Base-by-base conservation (phyloP, 75 land plant species). In the Pseudotsuga menziesii region DNA sequence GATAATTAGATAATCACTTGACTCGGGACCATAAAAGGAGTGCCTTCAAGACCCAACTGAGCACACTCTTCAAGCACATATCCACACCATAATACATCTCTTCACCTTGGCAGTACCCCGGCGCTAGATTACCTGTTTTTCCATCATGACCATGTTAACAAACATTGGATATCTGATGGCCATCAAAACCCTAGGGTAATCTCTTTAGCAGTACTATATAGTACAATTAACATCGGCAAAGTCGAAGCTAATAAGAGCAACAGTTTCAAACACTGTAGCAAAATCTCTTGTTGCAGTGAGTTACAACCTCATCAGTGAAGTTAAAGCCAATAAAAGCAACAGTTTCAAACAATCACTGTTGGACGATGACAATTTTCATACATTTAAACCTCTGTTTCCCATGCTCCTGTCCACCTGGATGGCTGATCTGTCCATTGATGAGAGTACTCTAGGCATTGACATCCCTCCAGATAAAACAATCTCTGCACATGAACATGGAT, bases 381-480 rank as follows among this genome's bases (percentile, higher is more conserved):
- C 54, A 69, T 58, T 72, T 80, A 54, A 80, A 57, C 19, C 64
- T 61, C 77, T 62, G 26, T 23, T 62, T 61, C 52, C 20, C 58
- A 57, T 54, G 57, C 19, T 75, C 74, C 81, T 61, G 56, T 80
- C 81, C 9, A 76, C 79, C 16, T 58, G 70, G n/a, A 62, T 77
- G 19, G 69, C 12, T 25, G 78, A 41, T 29, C 70, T 19, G 25
- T 83, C 85, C 56, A 76, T 29, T 39, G 86, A 83, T 27, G 82
- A 66, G n/a, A 86, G 62, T 17, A 80, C 54, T 63, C 76, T 87
- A n/a, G 88, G 88, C 88, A 86, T 86, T 56, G 88, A 84, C 88
- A 86, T 86, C 32, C 88, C 88, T 26, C 78, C 88, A 17, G 88
- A 86, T 7, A 84, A 78, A 16, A 86, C 87, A 60, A 86, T 86